Evolutionary conservation across 2,329 filamentous ascomycete species (phyloP).

Genomic region (Diaporthe aspalathi): DNA sequence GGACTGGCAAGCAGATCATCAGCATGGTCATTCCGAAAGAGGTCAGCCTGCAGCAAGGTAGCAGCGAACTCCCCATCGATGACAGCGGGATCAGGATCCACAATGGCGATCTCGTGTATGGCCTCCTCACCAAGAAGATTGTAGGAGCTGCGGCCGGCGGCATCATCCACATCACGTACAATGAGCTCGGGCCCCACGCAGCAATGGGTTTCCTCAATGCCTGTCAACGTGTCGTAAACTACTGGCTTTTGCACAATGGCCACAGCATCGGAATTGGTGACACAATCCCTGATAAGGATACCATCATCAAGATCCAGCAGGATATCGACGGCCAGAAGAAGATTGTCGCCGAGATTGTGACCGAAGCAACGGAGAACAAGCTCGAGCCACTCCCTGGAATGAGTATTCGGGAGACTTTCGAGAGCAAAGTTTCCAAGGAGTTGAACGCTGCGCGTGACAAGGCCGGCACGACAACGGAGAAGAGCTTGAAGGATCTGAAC

Average conservation of each 20-base stretch:
- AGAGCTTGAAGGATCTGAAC: constrained; percentile 94
- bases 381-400: constrained; percentile 96
- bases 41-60: constrained; percentile 79
- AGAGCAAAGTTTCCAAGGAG: constrained; percentile 94
- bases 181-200: constrained; percentile 86
- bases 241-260: constrained; percentile 96
- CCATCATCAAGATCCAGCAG: constrained; percentile 85
- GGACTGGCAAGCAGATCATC: constrained; percentile 98
- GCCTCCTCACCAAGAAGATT: constrained; percentile 91
- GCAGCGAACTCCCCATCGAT: constrained; percentile 72
- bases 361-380: constrained; percentile 82
- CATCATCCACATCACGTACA: constrained; percentile 96
- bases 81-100: constrained; percentile 87
- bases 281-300: constrained; percentile 89
- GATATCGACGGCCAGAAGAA: constrained; percentile 85
- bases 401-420: constrained; percentile 98
- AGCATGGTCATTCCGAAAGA: constrained; percentile 91
- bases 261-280: constrained; percentile 99
- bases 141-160: constrained; percentile 91
- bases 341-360: constrained; percentile 81
- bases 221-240: constrained; percentile 92
- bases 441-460: constrained; percentile 96
- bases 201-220: constrained; percentile 97
- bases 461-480: constrained; percentile 91
- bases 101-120: constrained; percentile 89